Evolutionary conservation across 1,139 yeast species (phyloP), one percentile per base, ranked within the genome.

Genomic region (Debaryomyces nepalensis): DNA sequence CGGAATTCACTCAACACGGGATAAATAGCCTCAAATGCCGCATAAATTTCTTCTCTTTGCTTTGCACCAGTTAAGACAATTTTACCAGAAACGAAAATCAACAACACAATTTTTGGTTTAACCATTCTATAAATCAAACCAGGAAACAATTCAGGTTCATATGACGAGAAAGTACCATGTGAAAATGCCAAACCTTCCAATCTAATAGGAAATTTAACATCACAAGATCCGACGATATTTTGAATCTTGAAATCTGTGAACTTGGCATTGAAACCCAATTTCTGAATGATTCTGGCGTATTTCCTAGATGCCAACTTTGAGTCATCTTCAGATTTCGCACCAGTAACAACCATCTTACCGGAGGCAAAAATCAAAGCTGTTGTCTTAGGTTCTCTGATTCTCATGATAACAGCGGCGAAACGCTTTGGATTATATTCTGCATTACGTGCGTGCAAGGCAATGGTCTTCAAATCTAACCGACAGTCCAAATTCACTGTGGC

Each of bases 91-190:
- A 93, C 99, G 67, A 93, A 93, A 60, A 93, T 91, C 70, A 93
- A 79, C 62, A 93, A 73, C 46, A 93, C 99, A 69, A 93, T 93
- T 65, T 93, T 93, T 16, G 99, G 99, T 64, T 93, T 93, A 58
- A 93, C 99, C 99, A 93, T 93, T 79, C 99, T 90, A 76, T 93
- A 93, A 71, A 93, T 93, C 58, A 93, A 79, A 61, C 99, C 99
- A 3, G 99, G 99, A 68, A 93, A 93, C 63, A 93, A 75, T 69
- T 93, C 99, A 4, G 99, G 99, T 69, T 93, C 99, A 64, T 93
- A 93, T 10, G 97, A 88, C 54, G 96, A 87, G 93, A 93, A 93
- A 74, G 97, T 90, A 51, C 99, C 99, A 79, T 93, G 99, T 54
- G 96, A 85, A 65, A 91, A 95, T 9, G 99, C 99, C 61, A 93